Conservation (phyloP, 495 filamentous ascomycete species). For the Choiromyces venosus region DNA sequence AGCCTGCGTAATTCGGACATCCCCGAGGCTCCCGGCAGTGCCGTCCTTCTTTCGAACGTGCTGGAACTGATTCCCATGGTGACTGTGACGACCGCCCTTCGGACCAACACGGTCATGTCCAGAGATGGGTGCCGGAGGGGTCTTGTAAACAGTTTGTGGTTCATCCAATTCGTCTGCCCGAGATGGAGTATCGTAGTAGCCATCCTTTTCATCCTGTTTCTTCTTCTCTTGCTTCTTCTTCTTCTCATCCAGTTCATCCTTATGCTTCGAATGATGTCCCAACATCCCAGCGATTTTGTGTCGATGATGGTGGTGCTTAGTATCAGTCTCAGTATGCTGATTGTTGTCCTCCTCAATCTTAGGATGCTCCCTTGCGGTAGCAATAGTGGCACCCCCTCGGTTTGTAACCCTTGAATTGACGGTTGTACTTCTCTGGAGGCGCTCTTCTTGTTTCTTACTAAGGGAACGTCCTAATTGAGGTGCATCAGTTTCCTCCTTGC, state of each 20-base stretch:
- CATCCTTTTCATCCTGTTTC: slow-evolving; percentile 6
- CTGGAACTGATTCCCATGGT: slow-evolving; percentile 27
- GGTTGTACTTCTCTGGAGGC: slow-evolving; percentile 31
- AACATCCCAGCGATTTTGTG: slow-evolving; percentile 25
- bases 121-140: slow-evolving; percentile 4
- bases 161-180: slow-evolving; percentile 8
- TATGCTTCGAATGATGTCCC: slow-evolving; percentile 11
- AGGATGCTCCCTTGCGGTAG: slow-evolving; percentile 7
- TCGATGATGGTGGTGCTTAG: slow-evolving; percentile 14
- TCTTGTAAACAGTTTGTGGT: slow-evolving; percentile 14
- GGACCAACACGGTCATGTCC: slow-evolving; percentile 21
- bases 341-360: slow-evolving; percentile 5
- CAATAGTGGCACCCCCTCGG: slow-evolving; percentile 10
- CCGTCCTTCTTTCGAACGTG: slow-evolving; percentile 7
- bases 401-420: slow-evolving; percentile 27
- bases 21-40: neutral
- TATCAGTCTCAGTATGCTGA: slow-evolving; percentile 1
- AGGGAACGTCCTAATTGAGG: slow-evolving; percentile 35
- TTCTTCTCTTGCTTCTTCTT: slow-evolving; percentile 1
- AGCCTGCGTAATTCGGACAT: slow-evolving; percentile 12
- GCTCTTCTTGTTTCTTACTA: slow-evolving; percentile 37
- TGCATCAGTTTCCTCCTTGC: slow-evolving; percentile 79
- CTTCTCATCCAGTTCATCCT: slow-evolving; percentile 3
- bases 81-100: slow-evolving; percentile 14
- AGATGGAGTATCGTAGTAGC: slow-evolving; percentile 6